phyloP scores from a whole-genome alignment of 2,329 filamentous ascomycete genomes.

The Simplicillium aogashimaense region DNA sequence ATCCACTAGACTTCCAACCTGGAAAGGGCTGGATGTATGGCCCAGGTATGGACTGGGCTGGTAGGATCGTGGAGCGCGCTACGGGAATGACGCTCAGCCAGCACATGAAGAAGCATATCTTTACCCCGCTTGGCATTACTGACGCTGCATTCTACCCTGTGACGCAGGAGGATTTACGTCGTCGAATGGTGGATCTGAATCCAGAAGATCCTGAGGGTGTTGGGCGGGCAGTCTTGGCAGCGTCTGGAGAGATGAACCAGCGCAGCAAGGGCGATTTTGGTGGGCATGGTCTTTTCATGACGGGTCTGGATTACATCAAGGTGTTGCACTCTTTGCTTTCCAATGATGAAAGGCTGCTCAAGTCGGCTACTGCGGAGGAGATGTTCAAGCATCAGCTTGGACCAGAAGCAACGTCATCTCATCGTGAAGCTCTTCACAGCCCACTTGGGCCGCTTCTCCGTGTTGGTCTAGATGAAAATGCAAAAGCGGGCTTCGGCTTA shows the following conservation, averaged over 20 bases:
- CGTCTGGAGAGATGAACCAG: constrained; percentile 20
- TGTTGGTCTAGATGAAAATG: no score
- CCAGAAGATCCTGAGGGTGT: constrained; percentile 24
- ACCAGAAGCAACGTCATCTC: constrained; percentile 11
- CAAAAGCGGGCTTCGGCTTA: no score
- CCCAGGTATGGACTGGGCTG: constrained; percentile 40
- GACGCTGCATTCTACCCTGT: constrained; percentile 28
- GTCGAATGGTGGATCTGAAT: constrained; percentile 25
- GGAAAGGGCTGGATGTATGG: constrained; percentile 41
- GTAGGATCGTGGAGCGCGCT: constrained; percentile 36
- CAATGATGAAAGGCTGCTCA: constrained; percentile 38
- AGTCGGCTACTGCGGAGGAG: constrained; percentile 24
- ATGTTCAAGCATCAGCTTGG: constrained; percentile 38
- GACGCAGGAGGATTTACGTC: constrained; percentile 21
- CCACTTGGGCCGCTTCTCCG: no score
- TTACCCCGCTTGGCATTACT: constrained; percentile 29
- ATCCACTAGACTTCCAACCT: constrained; percentile 40
- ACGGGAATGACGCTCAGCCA: constrained; percentile 31
- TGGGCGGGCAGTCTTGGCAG: constrained; percentile 23
- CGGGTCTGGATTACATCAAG: constrained; percentile 28
- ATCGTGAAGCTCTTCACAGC: no score
- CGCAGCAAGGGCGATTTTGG: constrained; percentile 28
- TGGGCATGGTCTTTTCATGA: constrained; percentile 31
- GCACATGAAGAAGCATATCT: constrained; percentile 33
- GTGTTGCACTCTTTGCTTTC: constrained; percentile 34